Conservation (phyloP, 2,329 filamentous ascomycete genomes). For the Tolypocladium capitatum region DNA sequence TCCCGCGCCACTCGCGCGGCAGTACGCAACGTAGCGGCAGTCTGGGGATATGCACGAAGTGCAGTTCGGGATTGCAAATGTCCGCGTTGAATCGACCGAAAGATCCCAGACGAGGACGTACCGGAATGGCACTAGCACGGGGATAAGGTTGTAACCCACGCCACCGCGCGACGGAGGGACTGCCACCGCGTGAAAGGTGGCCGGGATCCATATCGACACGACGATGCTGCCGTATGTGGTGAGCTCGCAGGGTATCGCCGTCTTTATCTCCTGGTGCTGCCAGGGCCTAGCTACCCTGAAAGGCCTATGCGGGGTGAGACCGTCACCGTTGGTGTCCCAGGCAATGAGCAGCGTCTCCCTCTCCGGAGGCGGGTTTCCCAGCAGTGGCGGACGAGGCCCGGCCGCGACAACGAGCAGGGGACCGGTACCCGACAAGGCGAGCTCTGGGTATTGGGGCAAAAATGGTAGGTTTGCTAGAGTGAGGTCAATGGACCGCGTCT, state of each 20-base stretch:
- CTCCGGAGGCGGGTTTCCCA: constrained; percentile 22
- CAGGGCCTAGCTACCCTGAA: constrained; percentile 22
- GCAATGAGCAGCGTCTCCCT: constrained; percentile 24
- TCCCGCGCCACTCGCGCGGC: constrained; percentile 19
- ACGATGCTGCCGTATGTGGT: constrained; percentile 23
- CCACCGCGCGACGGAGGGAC: constrained; percentile 12
- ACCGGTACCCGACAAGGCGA: constrained; percentile 25
- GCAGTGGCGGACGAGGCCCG: constrained; percentile 23
- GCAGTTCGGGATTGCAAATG: constrained; percentile 25
- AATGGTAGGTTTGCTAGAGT: constrained; percentile 21
- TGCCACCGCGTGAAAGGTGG: constrained; percentile 20
- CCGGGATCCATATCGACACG: constrained; percentile 28
- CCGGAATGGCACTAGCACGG: constrained; percentile 17
- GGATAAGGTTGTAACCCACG: constrained; percentile 19
- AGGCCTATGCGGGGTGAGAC: constrained; percentile 14
- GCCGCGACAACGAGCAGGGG: constrained; percentile 24
- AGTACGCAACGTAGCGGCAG: constrained; percentile 27
- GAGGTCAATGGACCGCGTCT: constrained; percentile 21
- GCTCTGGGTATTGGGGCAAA: constrained; percentile 24
- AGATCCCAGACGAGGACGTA: constrained; percentile 28
- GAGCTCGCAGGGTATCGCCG: constrained; percentile 23
- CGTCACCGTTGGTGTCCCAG: constrained; percentile 21
- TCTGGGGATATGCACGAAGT: constrained; percentile 25
- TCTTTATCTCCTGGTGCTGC: constrained; percentile 25
- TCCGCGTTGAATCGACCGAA: constrained; percentile 20